Conservation (phyloP, 768 basidiomycete genomes). For the Coprinopsis sp. region DNA sequence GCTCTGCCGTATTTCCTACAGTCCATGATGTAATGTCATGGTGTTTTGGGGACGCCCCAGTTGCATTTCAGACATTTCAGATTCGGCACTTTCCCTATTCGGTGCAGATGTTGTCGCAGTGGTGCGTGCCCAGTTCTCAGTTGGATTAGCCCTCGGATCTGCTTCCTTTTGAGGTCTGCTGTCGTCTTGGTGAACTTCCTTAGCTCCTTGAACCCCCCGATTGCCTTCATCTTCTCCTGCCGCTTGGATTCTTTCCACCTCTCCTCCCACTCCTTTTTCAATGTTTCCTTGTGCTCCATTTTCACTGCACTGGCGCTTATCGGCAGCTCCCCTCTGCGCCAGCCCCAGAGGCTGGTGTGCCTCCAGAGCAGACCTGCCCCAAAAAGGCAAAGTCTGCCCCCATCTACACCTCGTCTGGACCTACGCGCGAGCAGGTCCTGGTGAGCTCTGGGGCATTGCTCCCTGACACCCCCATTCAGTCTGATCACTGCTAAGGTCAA, state of each 20-base stretch:
- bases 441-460: too few relatives aligned
- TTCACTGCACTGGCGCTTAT: too few relatives aligned
- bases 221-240: neutral
- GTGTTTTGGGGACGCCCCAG: neutral
- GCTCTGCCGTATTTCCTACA: neutral
- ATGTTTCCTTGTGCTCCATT: too few relatives aligned
- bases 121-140: conserved; percentile 3
- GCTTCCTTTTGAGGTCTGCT: neutral
- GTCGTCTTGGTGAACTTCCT: neutral
- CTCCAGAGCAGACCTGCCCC: too few relatives aligned
- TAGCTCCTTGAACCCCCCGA: neutral
- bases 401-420: too few relatives aligned
- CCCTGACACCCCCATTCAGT: too few relatives aligned
- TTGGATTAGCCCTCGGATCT: neutral
- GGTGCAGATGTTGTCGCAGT: neutral
- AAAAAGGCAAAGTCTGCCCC: too few relatives aligned
- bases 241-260: neutral
- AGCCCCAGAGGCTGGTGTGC: too few relatives aligned
- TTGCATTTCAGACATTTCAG: neutral
- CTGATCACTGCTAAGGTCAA: too few relatives aligned
- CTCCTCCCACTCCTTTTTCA: too few relatives aligned
- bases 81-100: conserved; percentile 2
- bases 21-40: neutral
- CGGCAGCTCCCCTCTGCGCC: too few relatives aligned
- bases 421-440: too few relatives aligned